Evolutionary conservation across 345 rosid genomes (phyloP).

Genomic region (Firmiana major): DNA sequence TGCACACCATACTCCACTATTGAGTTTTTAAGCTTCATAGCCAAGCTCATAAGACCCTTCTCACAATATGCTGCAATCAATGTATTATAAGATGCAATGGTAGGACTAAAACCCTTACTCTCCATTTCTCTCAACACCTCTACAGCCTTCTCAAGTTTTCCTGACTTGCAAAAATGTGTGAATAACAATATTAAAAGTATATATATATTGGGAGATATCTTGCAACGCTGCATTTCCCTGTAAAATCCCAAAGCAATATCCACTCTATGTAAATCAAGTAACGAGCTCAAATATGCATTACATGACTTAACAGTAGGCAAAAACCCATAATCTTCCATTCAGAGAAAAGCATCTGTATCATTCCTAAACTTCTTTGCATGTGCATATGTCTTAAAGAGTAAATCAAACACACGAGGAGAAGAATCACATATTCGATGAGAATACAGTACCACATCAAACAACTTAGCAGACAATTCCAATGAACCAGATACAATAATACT

Average conservation of each 20-base stretch:
- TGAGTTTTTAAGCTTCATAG: conserved; percentile 53
- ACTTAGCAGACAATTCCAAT: conserved; percentile 38
- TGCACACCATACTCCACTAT: conserved; percentile 50
- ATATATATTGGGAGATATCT: no score
- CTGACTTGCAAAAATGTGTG: no score
- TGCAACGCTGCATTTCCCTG: no score
- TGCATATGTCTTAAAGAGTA: conserved; percentile 59
- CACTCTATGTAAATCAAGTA: no score
- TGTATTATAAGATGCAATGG: conserved; percentile 56
- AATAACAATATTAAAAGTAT: no score
- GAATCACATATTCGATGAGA: conserved; percentile 72
- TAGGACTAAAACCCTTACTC: conserved; percentile 44
- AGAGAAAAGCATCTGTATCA: conserved; percentile 57
- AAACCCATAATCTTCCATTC: no score
- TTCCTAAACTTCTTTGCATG: conserved; percentile 67
- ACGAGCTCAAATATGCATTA: no score
- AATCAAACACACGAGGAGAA: conserved; percentile 68
- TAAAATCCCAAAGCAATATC: no score
- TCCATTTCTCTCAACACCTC: no score
- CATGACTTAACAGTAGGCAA: no score
- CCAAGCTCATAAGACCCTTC: conserved; percentile 60
- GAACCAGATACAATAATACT: conserved; percentile 26
- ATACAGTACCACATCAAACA: conserved; percentile 58
- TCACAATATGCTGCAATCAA: conserved; percentile 67
- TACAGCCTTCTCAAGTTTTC: no score